Evolutionary conservation across 164 flowering plant genomes (phyloP), one percentile per base, ranked within the genome.

Genomic region (Warburgia ugandensis): DNA sequence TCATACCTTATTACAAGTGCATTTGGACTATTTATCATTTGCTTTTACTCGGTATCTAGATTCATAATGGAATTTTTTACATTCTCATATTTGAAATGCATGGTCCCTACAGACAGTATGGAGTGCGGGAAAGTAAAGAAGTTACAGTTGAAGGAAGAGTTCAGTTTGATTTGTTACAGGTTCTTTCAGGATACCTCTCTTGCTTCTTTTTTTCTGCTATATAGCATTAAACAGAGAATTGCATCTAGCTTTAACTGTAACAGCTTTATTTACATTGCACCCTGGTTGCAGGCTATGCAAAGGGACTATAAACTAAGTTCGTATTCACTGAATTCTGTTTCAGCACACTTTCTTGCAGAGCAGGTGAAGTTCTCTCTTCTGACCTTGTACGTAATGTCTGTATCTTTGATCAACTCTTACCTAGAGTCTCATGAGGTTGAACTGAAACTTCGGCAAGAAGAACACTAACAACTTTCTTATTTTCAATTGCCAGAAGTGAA

Each of bases 111-210:
- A 94, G 97, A 58, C 99, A 94, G 57, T 62, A 57, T 43, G 99
- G 99, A 68, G 83, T 79, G 42, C 76, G 99, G 62, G 99, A 89
- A 66, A 84, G 96, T 64, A 94, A 94, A 77, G 97, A 94, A 68
- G 80, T 86, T 49, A 65, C 88, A 17, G 37, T 84, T 35, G 99
- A 89, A 67, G 99, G 99, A 57, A 79, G 99, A 69, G 88, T 94
- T 54, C 99, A 94, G 53, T 94, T 94, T 72, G 99, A 86, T 72
- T 74, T 92, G 68, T 72, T 92, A 59, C 99, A 92, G 99, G 99
- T 92, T 64, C 38, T 36, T 42, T 48, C 27, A 31, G 42, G 19
- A 36, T 9, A 38, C 35, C 27, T 52, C 21, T 42, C 52, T 29
- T 52, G 20, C 48, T 10, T 22, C 19, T 25, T 21, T 29, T 2